Evolutionary conservation across 768 basidiomycete genomes (phyloP).

Genomic region (Phylloporus sp.): DNA sequence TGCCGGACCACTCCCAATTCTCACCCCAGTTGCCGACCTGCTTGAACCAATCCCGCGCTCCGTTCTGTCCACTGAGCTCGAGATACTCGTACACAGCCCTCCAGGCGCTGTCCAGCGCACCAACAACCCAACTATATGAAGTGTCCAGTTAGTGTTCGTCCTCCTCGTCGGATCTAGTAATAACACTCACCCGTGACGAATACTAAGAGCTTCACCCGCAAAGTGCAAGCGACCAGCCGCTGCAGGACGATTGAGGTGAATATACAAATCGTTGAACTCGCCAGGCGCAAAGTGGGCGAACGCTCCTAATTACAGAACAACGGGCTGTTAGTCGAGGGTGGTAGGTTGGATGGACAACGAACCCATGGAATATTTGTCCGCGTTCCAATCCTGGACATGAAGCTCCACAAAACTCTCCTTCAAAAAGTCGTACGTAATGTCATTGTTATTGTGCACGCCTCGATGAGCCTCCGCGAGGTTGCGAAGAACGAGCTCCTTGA

Average conservation of each 20-base stretch:
- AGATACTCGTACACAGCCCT: slow-evolving; percentile 30
- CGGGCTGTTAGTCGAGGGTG: neutral
- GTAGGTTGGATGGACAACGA: neutral
- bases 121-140: neutral
- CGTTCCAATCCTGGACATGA: slow-evolving; percentile 33
- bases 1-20: no score
- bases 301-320: slow-evolving; percentile 27
- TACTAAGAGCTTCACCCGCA: slow-evolving; percentile 15
- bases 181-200: slow-evolving; percentile 10
- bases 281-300: slow-evolving; percentile 41
- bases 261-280: slow-evolving; percentile 33
- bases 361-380: slow-evolving; percentile 34
- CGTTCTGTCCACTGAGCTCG: slow-evolving; percentile 8
- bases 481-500: slow-evolving; percentile 26
- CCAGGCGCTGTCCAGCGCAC: slow-evolving; percentile 34
- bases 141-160: no score
- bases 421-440: slow-evolving; percentile 21
- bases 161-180: no score
- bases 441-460: slow-evolving; percentile 2
- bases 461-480: slow-evolving; percentile 21
- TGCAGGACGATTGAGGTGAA: slow-evolving; percentile 29
- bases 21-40: no score
- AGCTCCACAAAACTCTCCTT: slow-evolving; percentile 12
- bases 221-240: slow-evolving; percentile 13
- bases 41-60: no score